Conservation (phyloP, 495 filamentous ascomycete genomes). For the Tuber indicum region DNA sequence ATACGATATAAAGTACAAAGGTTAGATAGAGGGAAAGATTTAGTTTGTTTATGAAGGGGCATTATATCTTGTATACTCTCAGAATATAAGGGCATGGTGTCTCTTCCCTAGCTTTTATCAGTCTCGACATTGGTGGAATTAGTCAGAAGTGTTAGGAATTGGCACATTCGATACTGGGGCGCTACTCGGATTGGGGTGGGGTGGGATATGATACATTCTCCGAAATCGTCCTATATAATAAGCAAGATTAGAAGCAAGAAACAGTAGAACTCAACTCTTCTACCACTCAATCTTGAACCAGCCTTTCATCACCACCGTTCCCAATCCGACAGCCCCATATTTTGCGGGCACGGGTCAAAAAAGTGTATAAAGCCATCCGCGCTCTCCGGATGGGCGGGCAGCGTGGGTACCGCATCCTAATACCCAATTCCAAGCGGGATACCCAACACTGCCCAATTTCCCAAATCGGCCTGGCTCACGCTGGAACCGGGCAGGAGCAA, state of each 20-base stretch:
- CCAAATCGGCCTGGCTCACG: no score
- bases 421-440: not conserved
- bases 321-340: not conserved
- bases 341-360: not conserved
- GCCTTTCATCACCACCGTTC: not conserved
- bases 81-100: not conserved
- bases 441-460: not conserved
- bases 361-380: not conserved
- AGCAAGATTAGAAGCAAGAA: not conserved
- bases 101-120: not conserved
- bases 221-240: constrained; percentile 1
- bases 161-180: not conserved
- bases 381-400: not conserved
- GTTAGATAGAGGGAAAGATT: not conserved
- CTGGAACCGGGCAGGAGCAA: no score
- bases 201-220: not conserved
- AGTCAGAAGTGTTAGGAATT: not conserved
- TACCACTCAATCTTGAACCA: not conserved
- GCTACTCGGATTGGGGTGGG: not conserved
- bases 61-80: not conserved
- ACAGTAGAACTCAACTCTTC: not conserved
- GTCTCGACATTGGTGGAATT: not conserved
- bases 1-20: not conserved
- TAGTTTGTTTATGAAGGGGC: not conserved
- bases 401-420: not conserved